A percentile compares a stretch with the other conserved stretches of the same genome.
phyloP scores from a whole-genome alignment of 371 early-diverging fungal genomes.

The Encephalitozoon romaleae region DNA sequence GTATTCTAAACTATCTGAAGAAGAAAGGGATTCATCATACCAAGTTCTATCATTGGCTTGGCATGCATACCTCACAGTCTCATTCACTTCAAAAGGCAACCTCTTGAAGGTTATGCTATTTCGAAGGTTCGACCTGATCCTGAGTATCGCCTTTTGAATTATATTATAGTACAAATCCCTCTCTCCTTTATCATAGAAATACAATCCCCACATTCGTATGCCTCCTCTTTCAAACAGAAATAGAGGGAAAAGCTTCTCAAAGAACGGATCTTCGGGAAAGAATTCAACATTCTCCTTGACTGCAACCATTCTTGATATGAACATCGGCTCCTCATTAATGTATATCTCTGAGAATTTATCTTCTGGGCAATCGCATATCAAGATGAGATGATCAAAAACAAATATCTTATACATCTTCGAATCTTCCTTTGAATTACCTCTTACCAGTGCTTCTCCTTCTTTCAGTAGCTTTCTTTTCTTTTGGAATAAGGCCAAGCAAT shows the following conservation, averaged over 20 bases:
- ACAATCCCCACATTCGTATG: background rate
- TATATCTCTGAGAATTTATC: slow-evolving; percentile 9
- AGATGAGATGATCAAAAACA: slow-evolving; percentile 40
- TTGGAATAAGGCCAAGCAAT: slow-evolving; percentile 27
- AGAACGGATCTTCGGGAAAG: slow-evolving; percentile 13
- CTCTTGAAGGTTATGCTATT: background rate
- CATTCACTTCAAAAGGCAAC: background rate
- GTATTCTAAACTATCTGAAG: background rate
- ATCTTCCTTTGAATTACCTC: background rate
- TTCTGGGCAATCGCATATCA: slow-evolving; percentile 29
- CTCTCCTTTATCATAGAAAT: slow-evolving; percentile 35
- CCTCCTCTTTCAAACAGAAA: slow-evolving; percentile 26
- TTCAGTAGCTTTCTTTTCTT: slow-evolving; percentile 32
- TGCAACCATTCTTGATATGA: background rate
- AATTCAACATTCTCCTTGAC: slow-evolving; percentile 4
- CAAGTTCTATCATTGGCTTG: background rate
- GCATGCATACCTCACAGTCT: background rate
- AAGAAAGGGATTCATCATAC: background rate
- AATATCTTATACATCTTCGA: slow-evolving; percentile 26
- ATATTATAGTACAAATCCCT: slow-evolving; percentile 23
- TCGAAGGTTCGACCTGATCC: background rate
- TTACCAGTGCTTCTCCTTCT: slow-evolving; percentile 37
- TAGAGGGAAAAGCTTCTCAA: slow-evolving; percentile 1
- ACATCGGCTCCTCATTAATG: slow-evolving; percentile 32
- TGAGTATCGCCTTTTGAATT: background rate